Base-by-base conservation (phyloP, 768 basidiomycete genomes). In the Tubosaeta brunneosetosa region DNA sequence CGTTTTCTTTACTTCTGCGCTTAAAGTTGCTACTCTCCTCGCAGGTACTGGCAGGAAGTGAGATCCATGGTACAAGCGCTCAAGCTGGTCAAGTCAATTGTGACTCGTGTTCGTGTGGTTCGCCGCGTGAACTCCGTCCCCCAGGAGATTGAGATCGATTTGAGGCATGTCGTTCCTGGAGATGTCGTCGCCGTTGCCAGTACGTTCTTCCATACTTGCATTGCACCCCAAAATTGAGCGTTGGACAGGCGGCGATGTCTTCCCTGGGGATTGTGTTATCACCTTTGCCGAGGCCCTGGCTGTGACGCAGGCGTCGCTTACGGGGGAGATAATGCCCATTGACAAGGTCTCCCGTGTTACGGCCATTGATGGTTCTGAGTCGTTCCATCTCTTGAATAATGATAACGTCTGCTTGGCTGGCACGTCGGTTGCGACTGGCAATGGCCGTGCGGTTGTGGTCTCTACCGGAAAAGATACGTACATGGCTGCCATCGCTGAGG, bases 41-140 rank as follows among this genome's bases (percentile, higher is more conserved):
- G 36, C 9, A 66, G 66, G 47, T 67, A 66, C 37, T 67, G 66
- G 68, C 69, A 71, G 58, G 69, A 71, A 19, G 36, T 66, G 22
- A 71, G 61, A 54, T 71, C 69, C 12, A 67, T 63, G 58, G 60
- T 69, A n/a, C 71, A 69, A 50, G 71, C 69, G 37, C 60, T 71
- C 48, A 65, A 67, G 25, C 48, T 71, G 17, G 58, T 68, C 49
- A 72, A 58, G 55, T 66, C 67, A 2, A 70, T 71, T 25, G 66
- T 65, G 26, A 69, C 69, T 4, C 66, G 65, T 6, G 60, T 66
- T 46, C 68, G 65, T 25, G 67, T 71, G 16, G 44, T 71, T 56
- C 71, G 69, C 52, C 48, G 50, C 6, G 54, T 58, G 11, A 41
- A 56, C 36, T 61, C 57, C 6, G n/a, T 53, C 27, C 25, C 59